Conservation (phyloP, 345 rosid genomes). For the Sonneratia caseolaris region DNA sequence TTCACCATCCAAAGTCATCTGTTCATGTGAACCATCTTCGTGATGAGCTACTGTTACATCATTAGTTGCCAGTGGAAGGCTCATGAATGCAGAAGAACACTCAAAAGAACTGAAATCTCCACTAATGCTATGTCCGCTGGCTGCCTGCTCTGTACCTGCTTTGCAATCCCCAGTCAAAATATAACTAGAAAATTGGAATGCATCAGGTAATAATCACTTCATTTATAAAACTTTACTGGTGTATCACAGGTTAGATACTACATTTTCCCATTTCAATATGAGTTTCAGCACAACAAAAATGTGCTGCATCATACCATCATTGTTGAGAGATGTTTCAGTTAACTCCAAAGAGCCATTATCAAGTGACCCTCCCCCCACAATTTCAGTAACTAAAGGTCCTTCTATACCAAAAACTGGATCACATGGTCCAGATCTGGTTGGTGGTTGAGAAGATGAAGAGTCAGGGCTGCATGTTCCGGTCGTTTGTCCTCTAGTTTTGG, state of each 20-base stretch:
- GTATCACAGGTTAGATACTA: neutral
- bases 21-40: neutral
- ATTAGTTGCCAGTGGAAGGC: too few species aligned
- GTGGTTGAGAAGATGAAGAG: conserved; percentile 16
- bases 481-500: conserved; percentile 19
- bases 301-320: neutral
- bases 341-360: conserved; percentile 11
- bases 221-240: neutral
- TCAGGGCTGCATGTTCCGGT: conserved; percentile 14
- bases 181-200: neutral
- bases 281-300: neutral
- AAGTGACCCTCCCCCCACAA: neutral
- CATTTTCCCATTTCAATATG: neutral
- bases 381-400: conserved; percentile 9
- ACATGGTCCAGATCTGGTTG: conserved; percentile 16
- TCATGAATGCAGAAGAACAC: neutral
- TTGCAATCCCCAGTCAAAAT: neutral
- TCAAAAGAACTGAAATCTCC: too few species aligned
- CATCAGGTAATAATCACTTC: neutral
- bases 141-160: too few species aligned
- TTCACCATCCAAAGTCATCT: neutral
- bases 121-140: too few species aligned
- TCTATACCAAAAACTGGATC: conserved; percentile 19
- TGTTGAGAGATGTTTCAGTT: conserved; percentile 9
- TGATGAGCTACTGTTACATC: too few species aligned